Percentiles rank a stretch among this genome's conserved stretches.
Evolutionary conservation across 768 basidiomycete genomes (phyloP).

Genomic region (Amanita muscaria): DNA sequence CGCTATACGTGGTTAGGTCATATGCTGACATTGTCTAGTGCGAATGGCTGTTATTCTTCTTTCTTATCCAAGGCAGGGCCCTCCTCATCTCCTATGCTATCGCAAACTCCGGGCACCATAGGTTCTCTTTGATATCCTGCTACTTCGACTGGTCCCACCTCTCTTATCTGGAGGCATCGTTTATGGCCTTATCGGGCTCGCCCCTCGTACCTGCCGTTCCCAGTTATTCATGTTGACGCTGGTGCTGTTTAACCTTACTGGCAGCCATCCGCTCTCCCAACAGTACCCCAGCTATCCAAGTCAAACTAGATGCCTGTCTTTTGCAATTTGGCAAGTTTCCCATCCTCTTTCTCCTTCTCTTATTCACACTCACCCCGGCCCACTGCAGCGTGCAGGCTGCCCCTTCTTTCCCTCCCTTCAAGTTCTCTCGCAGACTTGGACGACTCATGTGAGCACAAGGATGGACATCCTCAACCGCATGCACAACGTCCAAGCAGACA

Average conservation of each 20-base stretch:
- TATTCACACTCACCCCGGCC: too few relatives aligned
- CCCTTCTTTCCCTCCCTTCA: too few relatives aligned
- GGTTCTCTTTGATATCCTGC: constrained; percentile 95
- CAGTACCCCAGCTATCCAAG: too few relatives aligned
- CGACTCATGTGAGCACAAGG: too few relatives aligned
- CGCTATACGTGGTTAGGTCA: not conserved
- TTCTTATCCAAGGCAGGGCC: constrained; percentile 80
- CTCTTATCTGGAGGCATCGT: constrained; percentile 94
- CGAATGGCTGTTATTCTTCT: constrained; percentile 96
- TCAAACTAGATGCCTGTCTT: too few relatives aligned
- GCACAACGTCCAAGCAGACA: too few relatives aligned
- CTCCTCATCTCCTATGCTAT: not conserved
- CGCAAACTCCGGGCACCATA: constrained; percentile 17
- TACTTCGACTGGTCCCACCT: constrained; percentile 89
- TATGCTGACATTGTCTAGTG: constrained; percentile 35
- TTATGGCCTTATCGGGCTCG: constrained; percentile 91
- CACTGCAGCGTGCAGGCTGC: too few relatives aligned
- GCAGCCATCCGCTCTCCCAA: too few relatives aligned
- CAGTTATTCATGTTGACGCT: constrained; percentile 98
- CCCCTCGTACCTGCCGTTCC: constrained; percentile 80
- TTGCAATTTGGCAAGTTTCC: too few relatives aligned
- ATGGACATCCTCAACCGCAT: too few relatives aligned
- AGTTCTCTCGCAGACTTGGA: too few relatives aligned
- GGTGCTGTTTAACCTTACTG: constrained; percentile 93
- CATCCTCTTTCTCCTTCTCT: too few relatives aligned